Percentiles rank a stretch among this genome's conserved stretches.
Conservation (phyloP, 1,139 yeast species). For the Taphrina sp. region DNA sequence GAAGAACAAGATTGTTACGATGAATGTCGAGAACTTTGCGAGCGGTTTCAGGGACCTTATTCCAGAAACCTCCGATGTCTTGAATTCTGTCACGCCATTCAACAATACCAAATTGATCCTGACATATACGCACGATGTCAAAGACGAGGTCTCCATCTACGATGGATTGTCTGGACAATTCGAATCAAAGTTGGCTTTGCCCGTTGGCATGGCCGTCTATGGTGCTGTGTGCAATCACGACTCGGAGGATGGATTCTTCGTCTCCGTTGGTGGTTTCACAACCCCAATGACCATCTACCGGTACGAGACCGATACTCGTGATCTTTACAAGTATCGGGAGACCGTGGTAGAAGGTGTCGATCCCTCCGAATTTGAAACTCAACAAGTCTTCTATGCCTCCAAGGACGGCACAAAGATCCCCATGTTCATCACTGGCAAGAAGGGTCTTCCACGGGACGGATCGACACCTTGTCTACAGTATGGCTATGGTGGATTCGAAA, state of each 20-base stretch:
- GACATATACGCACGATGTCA: conserved; percentile 29
- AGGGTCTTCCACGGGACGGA: conserved; percentile 17
- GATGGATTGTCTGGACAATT: conserved; percentile 15
- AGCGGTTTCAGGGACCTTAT: conserved; percentile 20
- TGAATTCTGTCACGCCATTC: conserved; percentile 16
- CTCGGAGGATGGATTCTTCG: conserved; percentile 21
- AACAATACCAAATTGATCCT: conserved; percentile 14
- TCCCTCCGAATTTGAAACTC: conserved; percentile 24
- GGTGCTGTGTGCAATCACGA: conserved; percentile 12
- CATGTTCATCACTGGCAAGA: conserved; percentile 23
- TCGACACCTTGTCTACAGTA: conserved; percentile 22
- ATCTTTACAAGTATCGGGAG: conserved; percentile 10
- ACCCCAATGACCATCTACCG: conserved; percentile 25
- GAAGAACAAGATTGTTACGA: conserved; percentile 12
- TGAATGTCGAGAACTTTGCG: conserved; percentile 11
- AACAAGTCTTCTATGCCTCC: conserved; percentile 29
- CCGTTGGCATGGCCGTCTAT: conserved; percentile 25
- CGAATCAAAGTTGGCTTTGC: conserved; percentile 19
- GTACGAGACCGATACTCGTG: conserved; percentile 2
- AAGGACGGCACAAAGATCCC: conserved; percentile 32
- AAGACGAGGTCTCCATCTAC: conserved; percentile 24
- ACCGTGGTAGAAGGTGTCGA: conserved; percentile 24
- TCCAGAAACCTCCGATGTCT: conserved; percentile 16
- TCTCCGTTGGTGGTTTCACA: conserved; percentile 30
- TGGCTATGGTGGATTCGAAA: conserved; percentile 29